Conservation (phyloP, 345 rosid species). For the Luvunga scandens region DNA sequence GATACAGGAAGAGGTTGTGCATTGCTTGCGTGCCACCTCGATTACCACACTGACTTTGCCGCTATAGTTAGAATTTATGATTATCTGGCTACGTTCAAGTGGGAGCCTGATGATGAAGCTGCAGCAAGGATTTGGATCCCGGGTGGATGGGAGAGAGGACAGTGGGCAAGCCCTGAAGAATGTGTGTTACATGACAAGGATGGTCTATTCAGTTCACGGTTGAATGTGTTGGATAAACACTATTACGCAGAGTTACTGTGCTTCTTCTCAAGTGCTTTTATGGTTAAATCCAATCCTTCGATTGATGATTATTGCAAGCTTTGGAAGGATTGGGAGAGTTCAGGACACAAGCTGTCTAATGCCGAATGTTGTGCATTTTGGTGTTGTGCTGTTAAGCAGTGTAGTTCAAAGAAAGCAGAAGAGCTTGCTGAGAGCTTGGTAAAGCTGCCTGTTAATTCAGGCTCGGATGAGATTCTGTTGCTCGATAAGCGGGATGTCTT, state of each 20-base stretch:
- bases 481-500: conserved; percentile 44
- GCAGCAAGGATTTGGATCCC: conserved; percentile 54
- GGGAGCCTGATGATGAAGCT: conserved; percentile 34
- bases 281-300: conserved; percentile 42
- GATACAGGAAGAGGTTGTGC: conserved; percentile 25
- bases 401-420: conserved; percentile 16
- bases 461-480: conserved; percentile 34
- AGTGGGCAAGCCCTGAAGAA: conserved; percentile 47
- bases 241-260: conserved; percentile 24
- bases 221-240: conserved; percentile 49
- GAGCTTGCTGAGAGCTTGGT: conserved; percentile 33
- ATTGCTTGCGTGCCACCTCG: conserved; percentile 40
- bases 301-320: conserved; percentile 53
- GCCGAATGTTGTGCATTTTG: conserved; percentile 68
- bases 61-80: conserved; percentile 48
- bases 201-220: conserved; percentile 41
- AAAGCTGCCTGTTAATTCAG: conserved; percentile 50
- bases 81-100: conserved; percentile 28
- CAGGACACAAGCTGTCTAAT: conserved; percentile 27
- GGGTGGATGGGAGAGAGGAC: conserved; percentile 26
- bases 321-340: conserved; percentile 70
- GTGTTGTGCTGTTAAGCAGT: conserved; percentile 30
- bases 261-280: conserved; percentile 42
- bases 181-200: conserved; percentile 52
- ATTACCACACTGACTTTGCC: conserved; percentile 34